Base-by-base conservation (phyloP, 2,329 filamentous ascomycete species). In the Aquanectria penicillioides region DNA sequence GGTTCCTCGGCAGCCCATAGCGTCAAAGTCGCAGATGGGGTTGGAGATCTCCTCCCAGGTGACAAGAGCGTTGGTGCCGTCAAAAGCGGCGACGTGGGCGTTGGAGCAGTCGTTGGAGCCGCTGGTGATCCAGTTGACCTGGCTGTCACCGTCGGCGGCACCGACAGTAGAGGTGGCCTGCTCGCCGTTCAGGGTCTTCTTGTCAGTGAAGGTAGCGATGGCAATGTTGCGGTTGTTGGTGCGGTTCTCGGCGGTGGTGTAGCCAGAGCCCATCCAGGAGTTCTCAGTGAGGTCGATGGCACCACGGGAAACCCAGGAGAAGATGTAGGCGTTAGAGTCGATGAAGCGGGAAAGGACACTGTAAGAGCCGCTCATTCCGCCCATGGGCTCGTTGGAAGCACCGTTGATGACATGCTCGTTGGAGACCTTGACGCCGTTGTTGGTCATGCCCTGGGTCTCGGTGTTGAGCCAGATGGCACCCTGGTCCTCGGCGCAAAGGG, bases 401-500 rank as follows among this genome's bases (percentile, higher is more conserved):
- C 86, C 86, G 67, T 88, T 88, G 59, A 83, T 86, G 18, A 81
- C 82, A 63, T 86, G 83, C 71, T 88, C 85, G 71, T 88, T 88
- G 56, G 85, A 85, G 59, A 89, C 78, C 74, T 88, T 88, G 65
- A 84, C 78, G 25, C 84, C 84, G 36, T 71, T 68, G 59, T 68
- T 77, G 55, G 59, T 67, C 86, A 88, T 88, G 22, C 81, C 80
- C 65, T 84, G 83, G 2, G 79, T 81, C 53, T 83, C 79, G 18
- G 85, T 87, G 77, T 89, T 89, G 44, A 88, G 76, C 86, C 86
- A 88, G 73, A 89, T 86, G 36, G 80, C 83, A 18, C 86, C 86
- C 69, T 88, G 85, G 62, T 88, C 86, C 65, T 88, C 85, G 15
- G 86, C 81, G 65, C 85, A 88, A 57, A 88, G 76, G 49, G 79